Evolutionary conservation across 768 basidiomycete genomes (phyloP), one percentile per base, ranked within the genome.

Genomic region (Dacryopinax primogenitus): DNA sequence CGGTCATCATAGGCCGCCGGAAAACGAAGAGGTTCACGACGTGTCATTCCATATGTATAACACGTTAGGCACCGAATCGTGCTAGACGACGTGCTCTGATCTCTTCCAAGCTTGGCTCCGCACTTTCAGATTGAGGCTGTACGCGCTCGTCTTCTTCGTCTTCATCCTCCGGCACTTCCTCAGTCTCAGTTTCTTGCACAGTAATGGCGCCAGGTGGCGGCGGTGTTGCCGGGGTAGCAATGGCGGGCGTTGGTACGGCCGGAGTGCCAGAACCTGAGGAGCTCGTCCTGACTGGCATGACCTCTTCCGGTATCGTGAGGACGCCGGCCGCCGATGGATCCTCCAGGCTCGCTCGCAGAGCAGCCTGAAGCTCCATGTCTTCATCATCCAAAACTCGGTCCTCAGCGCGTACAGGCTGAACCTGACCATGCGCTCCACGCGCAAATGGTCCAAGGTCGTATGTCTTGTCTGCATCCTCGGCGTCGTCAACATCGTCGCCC

Each of bases 331-430:
- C 74, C 1, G 87, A 85, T 23, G 84, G 73, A 41, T 77, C 77
- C 71, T 87, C 86, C 67, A 94, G 77, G 36, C 91, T 92, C 1
- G 90, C 92, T 71, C 78, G 85, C 61, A 95, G 78, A 3, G 92
- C 92, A 12, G 91, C 92, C 75, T 94, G 92, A 51, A 95, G 76
- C 69, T 89, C 86, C 26, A 82, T 84, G 70, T 95, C 92, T 62
- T 93, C 92, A 68, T 94, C 92, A 67, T 93, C 92, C 69, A 89
- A 85, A 37, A 86, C 82, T 51, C 84, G 76, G 30, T 66, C 66
- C 11, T 28, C n/a, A 35, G 61, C 33, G 18, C 41, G 63, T 45
- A 62, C 62, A 18, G n/a, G 33, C 30, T 32, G 63, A 44, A 21
- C 36, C 62, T 18, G 51, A 32, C 23, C 44, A 36, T 33, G 33